These are phyloP conservation scores for Paecilomyces sp. DNA, from an alignment of 2,329 filamentous ascomycete species.

Conservation along the genomic window DNA sequence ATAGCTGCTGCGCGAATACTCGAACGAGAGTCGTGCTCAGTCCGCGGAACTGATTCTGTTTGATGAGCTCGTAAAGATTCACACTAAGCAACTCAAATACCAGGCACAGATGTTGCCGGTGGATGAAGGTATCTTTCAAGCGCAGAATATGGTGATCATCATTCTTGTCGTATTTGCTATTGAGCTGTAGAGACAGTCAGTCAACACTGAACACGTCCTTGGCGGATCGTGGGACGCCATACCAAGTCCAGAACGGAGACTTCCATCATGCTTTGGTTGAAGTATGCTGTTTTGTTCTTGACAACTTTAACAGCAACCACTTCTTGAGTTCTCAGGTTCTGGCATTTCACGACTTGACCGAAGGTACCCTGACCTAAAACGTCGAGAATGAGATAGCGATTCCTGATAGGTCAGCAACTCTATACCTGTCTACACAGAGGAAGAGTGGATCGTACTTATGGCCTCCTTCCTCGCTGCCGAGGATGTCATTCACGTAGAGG, in stretches of 20 bases:
- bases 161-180: constrained; percentile 98
- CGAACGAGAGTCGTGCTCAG: constrained; percentile 93
- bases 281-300: constrained; percentile 98
- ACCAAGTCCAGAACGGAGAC: constrained; percentile 94
- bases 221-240: constrained; percentile 23
- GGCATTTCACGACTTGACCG: constrained; percentile 97
- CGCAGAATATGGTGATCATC: constrained; percentile 94
- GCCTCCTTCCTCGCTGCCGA: constrained; percentile 94
- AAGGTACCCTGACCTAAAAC: constrained; percentile 96
- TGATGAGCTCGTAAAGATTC: constrained; percentile 97
- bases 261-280: constrained; percentile 99
- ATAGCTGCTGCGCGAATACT: constrained; percentile 92
- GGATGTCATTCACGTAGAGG: constrained; percentile 95
- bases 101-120: constrained; percentile 90
- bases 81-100: constrained; percentile 96
- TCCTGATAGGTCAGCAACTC: constrained; percentile 45
- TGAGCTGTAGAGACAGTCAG: constrained; percentile 56
- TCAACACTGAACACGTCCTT: not conserved
- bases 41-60: constrained; percentile 98
- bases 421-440: not conserved
- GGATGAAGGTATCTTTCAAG: constrained; percentile 96
- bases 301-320: constrained; percentile 98
- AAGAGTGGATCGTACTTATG: constrained; percentile 62
- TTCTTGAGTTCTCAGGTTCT: constrained; percentile 96
- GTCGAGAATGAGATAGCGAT: constrained; percentile 93